A percentile compares a stretch with the other conserved stretches of the same genome.
phyloP scores from a whole-genome alignment of 2,329 filamentous ascomycete genomes.

The Alternaria alternata region DNA sequence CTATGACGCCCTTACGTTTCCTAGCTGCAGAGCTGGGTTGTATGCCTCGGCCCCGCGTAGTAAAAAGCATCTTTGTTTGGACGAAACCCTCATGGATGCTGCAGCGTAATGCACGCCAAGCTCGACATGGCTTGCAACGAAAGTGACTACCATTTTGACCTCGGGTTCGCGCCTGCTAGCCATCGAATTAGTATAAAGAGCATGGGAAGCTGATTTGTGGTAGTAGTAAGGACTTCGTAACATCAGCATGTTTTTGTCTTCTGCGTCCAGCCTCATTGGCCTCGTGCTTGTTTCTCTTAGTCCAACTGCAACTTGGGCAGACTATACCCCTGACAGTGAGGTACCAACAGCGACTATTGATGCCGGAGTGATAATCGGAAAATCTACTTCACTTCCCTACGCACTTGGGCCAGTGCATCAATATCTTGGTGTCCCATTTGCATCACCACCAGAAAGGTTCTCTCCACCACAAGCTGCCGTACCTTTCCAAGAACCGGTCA shows the following conservation, averaged over 20 bases:
- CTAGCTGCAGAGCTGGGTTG: not conserved
- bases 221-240: not conserved
- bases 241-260: not conserved
- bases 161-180: not conserved
- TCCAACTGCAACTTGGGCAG: not conserved
- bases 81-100: not conserved
- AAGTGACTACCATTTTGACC: not conserved
- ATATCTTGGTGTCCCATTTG: slow-evolving; percentile 44
- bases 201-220: not conserved
- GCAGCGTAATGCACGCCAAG: not conserved
- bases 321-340: slow-evolving; percentile 2
- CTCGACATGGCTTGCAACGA: not conserved
- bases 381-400: slow-evolving; percentile 31
- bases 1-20: slow-evolving; percentile 2
- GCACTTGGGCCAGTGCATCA: slow-evolving; percentile 35
- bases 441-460: slow-evolving; percentile 39
- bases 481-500: slow-evolving; percentile 24
- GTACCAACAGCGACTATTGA: slow-evolving; percentile 37
- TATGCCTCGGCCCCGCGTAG: slow-evolving; percentile 3
- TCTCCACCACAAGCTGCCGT: slow-evolving; percentile 25
- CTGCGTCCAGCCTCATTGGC: not conserved
- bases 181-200: not conserved
- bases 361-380: slow-evolving; percentile 36
- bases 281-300: not conserved
- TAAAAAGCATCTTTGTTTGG: not conserved